Conservation (phyloP, 192 early-diverging fungal species). For the Linnemannia exigua region DNA sequence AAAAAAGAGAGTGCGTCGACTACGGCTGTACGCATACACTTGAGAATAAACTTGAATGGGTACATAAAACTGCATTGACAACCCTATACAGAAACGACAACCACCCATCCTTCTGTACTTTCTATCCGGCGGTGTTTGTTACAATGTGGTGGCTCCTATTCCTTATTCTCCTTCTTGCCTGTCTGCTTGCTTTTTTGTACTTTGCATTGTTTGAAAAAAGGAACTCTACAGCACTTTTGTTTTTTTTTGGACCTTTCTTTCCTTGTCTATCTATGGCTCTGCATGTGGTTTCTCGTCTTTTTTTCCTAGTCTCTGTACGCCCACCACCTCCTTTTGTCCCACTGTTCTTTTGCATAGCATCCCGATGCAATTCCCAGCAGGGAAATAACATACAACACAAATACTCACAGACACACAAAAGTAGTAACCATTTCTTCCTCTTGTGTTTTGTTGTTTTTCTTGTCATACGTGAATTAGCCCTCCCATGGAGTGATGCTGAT, state of each 20-base stretch:
- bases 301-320: background rate
- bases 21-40: too few relatives aligned
- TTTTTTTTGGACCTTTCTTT: background rate
- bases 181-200: background rate
- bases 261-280: too few relatives aligned
- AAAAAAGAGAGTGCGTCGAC: too few relatives aligned
- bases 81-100: too few relatives aligned
- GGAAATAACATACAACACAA: background rate
- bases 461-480: background rate
- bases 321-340: background rate
- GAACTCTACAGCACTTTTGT: too few relatives aligned
- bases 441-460: background rate
- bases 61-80: too few relatives aligned
- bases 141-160: too few relatives aligned
- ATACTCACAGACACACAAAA: background rate
- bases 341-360: background rate
- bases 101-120: too few relatives aligned
- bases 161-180: background rate
- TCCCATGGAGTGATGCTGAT: background rate
- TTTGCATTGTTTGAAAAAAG: background rate
- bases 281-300: background rate
- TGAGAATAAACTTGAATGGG: too few relatives aligned
- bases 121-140: too few relatives aligned
- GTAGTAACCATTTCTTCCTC: background rate
- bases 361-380: background rate